Base-by-base conservation (phyloP, 176 grass and related monocot species). In the Otatea glauca region DNA sequence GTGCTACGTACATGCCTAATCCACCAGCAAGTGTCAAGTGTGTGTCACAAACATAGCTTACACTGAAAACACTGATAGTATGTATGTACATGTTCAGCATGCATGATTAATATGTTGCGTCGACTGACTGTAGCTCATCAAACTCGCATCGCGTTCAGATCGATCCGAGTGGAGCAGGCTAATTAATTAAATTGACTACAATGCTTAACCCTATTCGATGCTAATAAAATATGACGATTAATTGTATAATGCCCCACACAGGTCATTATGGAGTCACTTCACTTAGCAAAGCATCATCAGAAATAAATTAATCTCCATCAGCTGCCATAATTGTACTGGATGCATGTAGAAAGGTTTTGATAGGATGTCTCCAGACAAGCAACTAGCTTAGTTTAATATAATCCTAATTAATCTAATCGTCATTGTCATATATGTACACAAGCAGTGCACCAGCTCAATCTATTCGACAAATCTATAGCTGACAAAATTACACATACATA, bases 361-460 rank as follows among this genome's bases (percentile, higher is more conserved):
- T 92, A 88, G 78, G 86, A 92, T 92, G 86, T 92, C 83, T 83
- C 86, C 78, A 69, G 72, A 78, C 68, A 70, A 60, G 85, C 85
- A 91, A 84, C 81, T 91, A 81, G 63, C 56, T 60, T 60, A 70
- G 44, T 88, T 91, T 87, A 91, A 41, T 48, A 74, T 64, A 39
- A 21, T 6, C 11, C 58, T 67, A 73, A 21, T 90, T 59, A 74
- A 79, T 68, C 42, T 83, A 75, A 68, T 69, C 50, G 84, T 87
- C 51, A 51, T 44, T 37, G 54, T 83, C 84, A 68, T 78, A 13
- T 64, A 58, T 70, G 43, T 42, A 50, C 62, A 42, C 69, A 65
- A 48, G 48, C 58, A 78, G 58, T n/a, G n/a, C 48, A 63, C 60
- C 84, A 83, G 59, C 79, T 86, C 59, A 74, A 75, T 58, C 79